Evolutionary conservation across 805 yeast species (phyloP), one percentile per base, ranked within the genome.

Genomic region (Yarrowia bubula): DNA sequence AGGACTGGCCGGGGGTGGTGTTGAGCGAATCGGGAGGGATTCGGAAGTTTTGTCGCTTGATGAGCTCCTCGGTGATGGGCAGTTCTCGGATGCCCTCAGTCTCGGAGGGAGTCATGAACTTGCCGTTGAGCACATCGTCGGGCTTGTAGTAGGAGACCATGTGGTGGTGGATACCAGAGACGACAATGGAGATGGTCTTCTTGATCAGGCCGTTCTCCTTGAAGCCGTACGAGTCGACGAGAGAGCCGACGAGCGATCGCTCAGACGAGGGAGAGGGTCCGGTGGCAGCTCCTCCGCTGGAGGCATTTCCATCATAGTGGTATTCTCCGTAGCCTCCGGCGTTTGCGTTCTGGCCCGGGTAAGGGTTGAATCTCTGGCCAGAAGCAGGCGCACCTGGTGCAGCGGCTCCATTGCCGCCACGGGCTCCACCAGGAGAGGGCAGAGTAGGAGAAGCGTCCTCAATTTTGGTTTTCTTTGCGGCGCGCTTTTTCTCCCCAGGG

Each of bases 101-200:
- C 44, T 82, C 82, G 4, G 84, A 77, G 0, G 96, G 96, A 31
- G 86, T 77, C 0, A 75, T 70, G 51, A 92, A 77, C 44, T 76
- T 78, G 5, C 86, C 86, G 38, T 78, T 77, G 61, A 84, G 71
- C 4, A 91, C 95, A 73, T 92, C 97, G 18, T 84, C 84, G 0
- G 91, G 87, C 35, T 83, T 78, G 73, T 90, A 92, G 75, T 92
- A 92, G 8, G 92, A 85, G 2, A 92, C 85, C 65, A 92, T 75
- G 72, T 93, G 97, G 65, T 72, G 74, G 7, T 70, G 71, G 35
- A 70, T 67, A 18, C 76, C 75, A 22, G 75, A 74, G 14, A 88
- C 75, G n/a, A 85, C 81, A 31, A 90, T 79, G 0, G 91, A 84
- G 67, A 91, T 77, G 0, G 98, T 90, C 74, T 92, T 91, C 74